Conservation (phyloP, 139 green algal species). For the Chlorella sorokiniana region DNA sequence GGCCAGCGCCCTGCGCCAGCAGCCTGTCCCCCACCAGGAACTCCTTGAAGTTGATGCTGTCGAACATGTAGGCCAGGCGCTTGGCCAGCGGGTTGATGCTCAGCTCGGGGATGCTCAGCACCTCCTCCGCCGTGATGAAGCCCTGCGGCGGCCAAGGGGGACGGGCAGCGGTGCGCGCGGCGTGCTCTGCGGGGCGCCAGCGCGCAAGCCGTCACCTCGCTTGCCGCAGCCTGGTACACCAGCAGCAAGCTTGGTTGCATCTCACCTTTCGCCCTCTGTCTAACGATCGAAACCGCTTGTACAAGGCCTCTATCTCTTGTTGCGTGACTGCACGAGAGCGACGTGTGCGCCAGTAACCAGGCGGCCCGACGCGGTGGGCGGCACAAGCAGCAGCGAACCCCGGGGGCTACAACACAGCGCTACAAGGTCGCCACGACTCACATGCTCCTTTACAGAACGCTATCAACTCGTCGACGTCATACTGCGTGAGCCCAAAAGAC, state of each 20-base stretch:
- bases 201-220: background rate
- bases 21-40: conserved; percentile 76
- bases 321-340: conserved; percentile 66
- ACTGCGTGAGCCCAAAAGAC: conserved; percentile 84
- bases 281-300: conserved; percentile 87
- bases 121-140: conserved; percentile 89
- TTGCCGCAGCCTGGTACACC: background rate
- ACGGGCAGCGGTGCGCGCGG: background rate
- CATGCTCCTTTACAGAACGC: conserved; percentile 61
- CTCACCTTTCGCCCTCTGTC: conserved; percentile 82
- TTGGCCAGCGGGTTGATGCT: conserved; percentile 93
- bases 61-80: conserved; percentile 79
- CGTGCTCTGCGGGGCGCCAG: background rate
- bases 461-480: conserved; percentile 91
- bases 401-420: no score
- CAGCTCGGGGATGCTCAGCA: conserved; percentile 93
- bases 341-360: background rate
- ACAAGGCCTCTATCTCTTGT: conserved; percentile 87
- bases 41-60: conserved; percentile 92
- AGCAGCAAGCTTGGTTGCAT: no score
- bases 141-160: conserved; percentile 46
- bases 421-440: conserved; percentile 47
- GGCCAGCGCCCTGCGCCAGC: no score
- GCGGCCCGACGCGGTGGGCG: no score
- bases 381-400: no score